phyloP scores from a whole-genome alignment of 1,284 basidiomycete species.

The Irpex lacteus region DNA sequence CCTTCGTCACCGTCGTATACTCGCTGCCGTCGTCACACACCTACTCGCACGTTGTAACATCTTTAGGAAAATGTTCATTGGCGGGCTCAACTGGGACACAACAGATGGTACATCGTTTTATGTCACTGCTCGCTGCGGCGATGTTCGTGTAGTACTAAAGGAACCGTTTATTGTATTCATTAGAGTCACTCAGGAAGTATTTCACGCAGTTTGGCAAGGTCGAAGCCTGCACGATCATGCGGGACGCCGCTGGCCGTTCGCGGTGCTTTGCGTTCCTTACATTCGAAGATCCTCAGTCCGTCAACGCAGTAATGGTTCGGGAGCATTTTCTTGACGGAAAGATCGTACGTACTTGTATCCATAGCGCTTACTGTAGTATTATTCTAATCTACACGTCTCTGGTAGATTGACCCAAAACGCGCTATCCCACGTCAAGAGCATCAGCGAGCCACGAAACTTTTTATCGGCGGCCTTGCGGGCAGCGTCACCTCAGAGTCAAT shows the following conservation, averaged over 20 bases:
- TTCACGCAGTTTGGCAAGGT: slow-evolving; percentile 79
- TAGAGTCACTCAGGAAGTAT: slow-evolving; percentile 71
- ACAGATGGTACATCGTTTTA: slow-evolving; percentile 77
- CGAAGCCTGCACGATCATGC: slow-evolving; percentile 94
- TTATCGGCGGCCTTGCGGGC: slow-evolving; percentile 93
- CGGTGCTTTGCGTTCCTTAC: slow-evolving; percentile 95
- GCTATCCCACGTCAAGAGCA: slow-evolving; percentile 96
- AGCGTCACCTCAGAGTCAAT: slow-evolving; percentile 93
- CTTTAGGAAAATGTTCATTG: slow-evolving; percentile 97
- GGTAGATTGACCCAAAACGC: slow-evolving; percentile 97
- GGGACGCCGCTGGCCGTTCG: slow-evolving; percentile 86
- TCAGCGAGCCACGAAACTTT: slow-evolving; percentile 88
- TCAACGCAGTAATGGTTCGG: slow-evolving; percentile 78
- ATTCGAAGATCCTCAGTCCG: slow-evolving; percentile 80
- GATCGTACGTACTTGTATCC: slow-evolving; percentile 74
- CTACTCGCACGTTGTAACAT: slow-evolving; percentile 18
- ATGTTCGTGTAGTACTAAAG: slow-evolving; percentile 27
- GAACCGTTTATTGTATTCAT: slow-evolving; percentile 21
- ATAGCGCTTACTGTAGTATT: slow-evolving; percentile 86
- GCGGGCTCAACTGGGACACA: slow-evolving; percentile 97
- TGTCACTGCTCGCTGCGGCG: slow-evolving; percentile 15
- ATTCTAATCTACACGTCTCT: slow-evolving; percentile 30
- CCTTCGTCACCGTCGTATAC: slow-evolving; percentile 33
- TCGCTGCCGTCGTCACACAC: slow-evolving; percentile 32
- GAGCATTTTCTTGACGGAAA: slow-evolving; percentile 93